Conservation (phyloP, 2,329 filamentous ascomycete genomes). For the Colletotrichum sp. region DNA sequence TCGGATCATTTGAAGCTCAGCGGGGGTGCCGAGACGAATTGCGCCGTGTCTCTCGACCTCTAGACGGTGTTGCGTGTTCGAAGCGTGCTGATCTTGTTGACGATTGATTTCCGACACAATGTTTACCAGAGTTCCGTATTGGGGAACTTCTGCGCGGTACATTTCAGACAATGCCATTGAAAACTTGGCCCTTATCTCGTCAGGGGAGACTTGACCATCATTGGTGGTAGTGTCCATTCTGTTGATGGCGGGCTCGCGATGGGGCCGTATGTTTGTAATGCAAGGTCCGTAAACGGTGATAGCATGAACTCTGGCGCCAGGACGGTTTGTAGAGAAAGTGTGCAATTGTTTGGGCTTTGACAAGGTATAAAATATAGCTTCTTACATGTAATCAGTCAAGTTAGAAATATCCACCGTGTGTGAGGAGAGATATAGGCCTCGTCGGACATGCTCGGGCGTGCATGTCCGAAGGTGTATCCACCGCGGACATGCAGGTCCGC, state of each 20-base stretch:
- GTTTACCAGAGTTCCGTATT: slow-evolving; percentile 23
- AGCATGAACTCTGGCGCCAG: neutral
- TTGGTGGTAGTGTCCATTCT: neutral
- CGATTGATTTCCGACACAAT: slow-evolving; percentile 24
- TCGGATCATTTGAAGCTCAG: slow-evolving; percentile 44
- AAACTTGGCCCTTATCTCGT: slow-evolving; percentile 27
- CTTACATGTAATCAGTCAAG: neutral
- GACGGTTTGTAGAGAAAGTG: no score
- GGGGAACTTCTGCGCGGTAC: slow-evolving; percentile 27
- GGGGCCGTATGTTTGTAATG: rapidly evolving
- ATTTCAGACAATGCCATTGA: slow-evolving; percentile 26
- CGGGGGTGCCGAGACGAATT: slow-evolving; percentile 48
- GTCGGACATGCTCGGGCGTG: neutral
- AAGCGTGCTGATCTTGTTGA: neutral
- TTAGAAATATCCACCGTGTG: neutral
- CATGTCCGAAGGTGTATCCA: neutral
- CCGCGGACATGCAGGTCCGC: neutral
- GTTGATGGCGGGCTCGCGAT: neutral
- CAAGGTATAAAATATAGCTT: neutral
- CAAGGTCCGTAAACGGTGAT: neutral
- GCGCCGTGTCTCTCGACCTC: slow-evolving; percentile 46
- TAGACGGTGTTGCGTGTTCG: neutral
- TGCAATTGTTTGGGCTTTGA: neutral
- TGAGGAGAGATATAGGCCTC: neutral
- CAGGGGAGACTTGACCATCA: neutral